Evolutionary conservation across 345 rosid species (phyloP).

Genomic region (Passiflora organensis): DNA sequence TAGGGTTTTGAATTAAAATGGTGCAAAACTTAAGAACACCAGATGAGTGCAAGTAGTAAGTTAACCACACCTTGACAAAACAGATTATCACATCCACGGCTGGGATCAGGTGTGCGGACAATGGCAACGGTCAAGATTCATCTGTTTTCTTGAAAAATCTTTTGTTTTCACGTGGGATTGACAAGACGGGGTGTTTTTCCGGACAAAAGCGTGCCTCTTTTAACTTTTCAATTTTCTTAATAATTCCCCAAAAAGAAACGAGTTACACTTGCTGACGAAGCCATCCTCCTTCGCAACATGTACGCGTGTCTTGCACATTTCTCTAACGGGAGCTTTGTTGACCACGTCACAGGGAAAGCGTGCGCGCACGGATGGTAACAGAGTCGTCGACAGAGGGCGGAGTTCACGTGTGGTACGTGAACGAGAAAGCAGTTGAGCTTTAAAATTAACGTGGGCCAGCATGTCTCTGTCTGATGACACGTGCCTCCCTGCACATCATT

Average conservation of each 20-base stretch:
- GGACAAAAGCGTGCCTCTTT: conserved; percentile 31
- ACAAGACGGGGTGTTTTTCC: conserved; percentile 14
- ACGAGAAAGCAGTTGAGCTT: conserved; percentile 29
- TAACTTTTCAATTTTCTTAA: conserved; percentile 19
- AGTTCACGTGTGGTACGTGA: conserved; percentile 37
- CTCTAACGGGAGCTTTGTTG: background rate
- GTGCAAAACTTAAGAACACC: background rate
- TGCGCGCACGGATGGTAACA: background rate
- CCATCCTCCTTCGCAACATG: background rate
- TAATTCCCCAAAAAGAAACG: background rate
- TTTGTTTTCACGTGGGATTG: conserved; percentile 13
- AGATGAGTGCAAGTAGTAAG: conserved; percentile 1
- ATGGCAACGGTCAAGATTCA: too few species aligned
- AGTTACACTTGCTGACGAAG: background rate
- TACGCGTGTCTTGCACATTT: background rate
- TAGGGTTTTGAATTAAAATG: background rate
- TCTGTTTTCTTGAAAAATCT: conserved; percentile 2
- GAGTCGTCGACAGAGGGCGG: conserved; percentile 40
- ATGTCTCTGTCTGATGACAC: conserved; percentile 49
- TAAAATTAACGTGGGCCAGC: conserved; percentile 63
- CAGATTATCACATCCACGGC: too few species aligned
- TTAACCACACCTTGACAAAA: conserved; percentile 14
- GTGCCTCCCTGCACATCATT: conserved; percentile 27
- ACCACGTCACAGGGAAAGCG: background rate
- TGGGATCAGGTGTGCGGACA: conserved; percentile 12